Evolutionary conservation across 23 red algal species (phyloP).

Genomic region (Chondrus crispus): DNA sequence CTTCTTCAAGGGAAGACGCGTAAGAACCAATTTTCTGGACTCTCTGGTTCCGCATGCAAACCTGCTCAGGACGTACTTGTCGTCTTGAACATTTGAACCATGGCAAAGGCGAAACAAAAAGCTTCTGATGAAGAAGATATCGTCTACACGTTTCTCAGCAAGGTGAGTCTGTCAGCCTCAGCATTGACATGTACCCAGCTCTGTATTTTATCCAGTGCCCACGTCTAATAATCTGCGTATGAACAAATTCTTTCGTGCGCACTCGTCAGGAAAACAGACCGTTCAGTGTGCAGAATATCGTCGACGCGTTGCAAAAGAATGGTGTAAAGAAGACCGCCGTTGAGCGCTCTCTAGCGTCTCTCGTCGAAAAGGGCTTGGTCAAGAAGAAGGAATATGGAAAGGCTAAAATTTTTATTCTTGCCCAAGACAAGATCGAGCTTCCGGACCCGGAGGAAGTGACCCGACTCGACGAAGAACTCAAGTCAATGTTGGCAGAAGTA

Average conservation of each 20-base stretch:
- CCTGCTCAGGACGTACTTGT: too few species aligned
- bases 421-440: constrained; percentile 81
- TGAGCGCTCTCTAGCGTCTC: constrained; percentile 73
- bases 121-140: not conserved
- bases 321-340: constrained; percentile 88
- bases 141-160: not conserved
- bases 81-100: too few species aligned
- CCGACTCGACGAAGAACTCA: constrained; percentile 56
- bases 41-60: too few species aligned
- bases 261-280: constrained; percentile 84
- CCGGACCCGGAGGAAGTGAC: constrained; percentile 63
- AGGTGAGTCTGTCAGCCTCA: too few species aligned
- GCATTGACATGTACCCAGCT: not conserved
- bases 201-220: not conserved
- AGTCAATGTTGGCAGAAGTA: not conserved
- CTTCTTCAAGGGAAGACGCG: too few species aligned
- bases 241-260: too few species aligned
- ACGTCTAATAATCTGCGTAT: too few species aligned
- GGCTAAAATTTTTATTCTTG: constrained; percentile 88
- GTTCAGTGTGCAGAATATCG: constrained; percentile 84
- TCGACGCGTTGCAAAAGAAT: constrained; percentile 75
- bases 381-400: constrained; percentile 98
- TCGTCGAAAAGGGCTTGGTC: constrained; percentile 73
- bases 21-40: too few species aligned
- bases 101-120: not conserved